Base-by-base conservation (phyloP, 768 basidiomycete genomes). In the Russula olivacea region DNA sequence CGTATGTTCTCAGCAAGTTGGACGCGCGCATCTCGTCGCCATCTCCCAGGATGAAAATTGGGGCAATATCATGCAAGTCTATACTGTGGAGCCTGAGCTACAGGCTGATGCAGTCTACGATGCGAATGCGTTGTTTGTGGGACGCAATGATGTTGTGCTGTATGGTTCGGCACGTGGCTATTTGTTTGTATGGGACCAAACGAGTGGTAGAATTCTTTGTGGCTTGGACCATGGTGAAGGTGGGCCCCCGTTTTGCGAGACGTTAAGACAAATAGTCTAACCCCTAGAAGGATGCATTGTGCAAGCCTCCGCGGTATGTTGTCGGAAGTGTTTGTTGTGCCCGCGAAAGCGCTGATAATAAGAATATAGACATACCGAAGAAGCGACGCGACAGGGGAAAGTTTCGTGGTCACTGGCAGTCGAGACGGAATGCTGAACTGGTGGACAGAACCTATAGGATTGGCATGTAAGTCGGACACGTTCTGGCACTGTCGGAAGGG, bases 221-320 rank as follows among this genome's bases (percentile, higher is more conserved):
- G 86, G 82, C 34, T 70, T 88, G 67, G 81, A 84, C 65, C 84
- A 87, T 66, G 78, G 78, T 15, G 81, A 84, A 66, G 80, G 85
- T 86, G 70, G 67, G 79, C 69, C 48, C 23, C 17, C 23, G 11
- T 19, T 34, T 36, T 38, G n/a, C 21, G 11, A 28, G 52, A 36
- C 48, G 40, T 43, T 17, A 17, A 28, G 36, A 41, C 30, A 9
- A 7, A 19, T 15, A 28, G 30, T 40, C 66, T 65, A 21, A 56
- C 54, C 14, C 43, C 12, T 30, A 52, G 28, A 30, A 66, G 66
- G 63, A 48, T 59, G 40, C 45, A 48, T 67, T 4, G 66, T 61
- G 34, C 64, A 66, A 41, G 64, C 66, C 14, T 54, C 59, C 11
- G 66, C 60, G 12, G 66, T 67, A 32, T 38, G 66, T 54, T 9